Conservation (phyloP, 2,329 filamentous ascomycete genomes). For the Penicillium occitanis region DNA sequence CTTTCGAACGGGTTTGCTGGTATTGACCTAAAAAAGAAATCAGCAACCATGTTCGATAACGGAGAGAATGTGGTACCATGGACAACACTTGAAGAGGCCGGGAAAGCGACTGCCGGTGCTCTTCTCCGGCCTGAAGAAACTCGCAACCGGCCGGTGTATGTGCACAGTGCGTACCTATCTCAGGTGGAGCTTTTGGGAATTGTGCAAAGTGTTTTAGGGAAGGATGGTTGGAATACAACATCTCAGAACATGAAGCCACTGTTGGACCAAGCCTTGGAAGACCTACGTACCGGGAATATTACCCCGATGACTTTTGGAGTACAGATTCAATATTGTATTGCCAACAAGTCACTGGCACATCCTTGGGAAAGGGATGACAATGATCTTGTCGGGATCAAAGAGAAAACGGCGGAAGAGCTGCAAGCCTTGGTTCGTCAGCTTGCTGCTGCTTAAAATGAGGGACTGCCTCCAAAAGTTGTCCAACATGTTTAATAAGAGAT, state of each 20-base stretch:
- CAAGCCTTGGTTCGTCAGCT: background rate
- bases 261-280: conserved; percentile 20
- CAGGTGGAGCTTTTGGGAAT: conserved; percentile 19
- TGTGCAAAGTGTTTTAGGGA: conserved; percentile 17
- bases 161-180: conserved; percentile 22
- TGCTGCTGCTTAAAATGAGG: background rate
- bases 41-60: conserved; percentile 15
- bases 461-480: background rate
- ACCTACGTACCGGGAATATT: conserved; percentile 21
- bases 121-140: conserved; percentile 22
- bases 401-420: conserved; percentile 14
- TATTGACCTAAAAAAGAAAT: conserved; percentile 8
- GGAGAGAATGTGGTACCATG: conserved; percentile 23
- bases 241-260: conserved; percentile 23
- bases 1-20: conserved; percentile 21
- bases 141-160: conserved; percentile 22
- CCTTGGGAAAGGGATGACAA: conserved; percentile 24
- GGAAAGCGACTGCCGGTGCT: conserved; percentile 22
- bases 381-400: conserved; percentile 20
- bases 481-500: background rate
- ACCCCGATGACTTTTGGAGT: conserved; percentile 21
- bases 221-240: conserved; percentile 12
- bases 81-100: conserved; percentile 24
- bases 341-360: conserved; percentile 21
- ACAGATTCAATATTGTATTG: conserved; percentile 24